Evolutionary conservation across 371 early-diverging fungal species (phyloP).

Genomic region (Syncephalastrum monosporum): DNA sequence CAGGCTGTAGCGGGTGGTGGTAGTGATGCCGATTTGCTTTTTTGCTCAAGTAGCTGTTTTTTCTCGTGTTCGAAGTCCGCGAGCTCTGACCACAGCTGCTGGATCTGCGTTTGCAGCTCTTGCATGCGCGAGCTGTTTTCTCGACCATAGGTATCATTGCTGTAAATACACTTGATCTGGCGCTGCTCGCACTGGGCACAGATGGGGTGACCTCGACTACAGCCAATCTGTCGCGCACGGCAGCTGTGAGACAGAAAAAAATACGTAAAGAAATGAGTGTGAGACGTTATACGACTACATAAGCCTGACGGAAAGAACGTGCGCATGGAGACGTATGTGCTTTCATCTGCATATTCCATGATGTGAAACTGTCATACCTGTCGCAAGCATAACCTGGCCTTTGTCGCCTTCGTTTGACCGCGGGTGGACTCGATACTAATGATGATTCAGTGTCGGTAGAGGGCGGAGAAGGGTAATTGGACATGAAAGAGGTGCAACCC

Average conservation of each 20-base stretch:
- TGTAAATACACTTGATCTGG: constrained; percentile 26
- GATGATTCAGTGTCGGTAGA: no score
- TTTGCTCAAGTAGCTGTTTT: background rate
- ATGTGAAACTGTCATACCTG: constrained; percentile 17
- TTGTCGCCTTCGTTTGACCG: constrained; percentile 26
- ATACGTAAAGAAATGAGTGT: background rate
- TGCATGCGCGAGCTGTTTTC: constrained; percentile 31
- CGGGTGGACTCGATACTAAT: constrained; percentile 2
- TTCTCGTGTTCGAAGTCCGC: background rate
- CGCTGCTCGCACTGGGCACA: constrained; percentile 31
- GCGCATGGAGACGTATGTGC: background rate
- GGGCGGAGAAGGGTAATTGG: no score
- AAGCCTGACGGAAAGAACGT: background rate
- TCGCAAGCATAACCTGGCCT: constrained; percentile 39
- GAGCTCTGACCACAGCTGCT: constrained; percentile 13
- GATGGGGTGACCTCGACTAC: constrained; percentile 30
- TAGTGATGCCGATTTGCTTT: background rate
- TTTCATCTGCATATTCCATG: background rate
- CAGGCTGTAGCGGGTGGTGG: background rate
- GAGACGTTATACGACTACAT: background rate
- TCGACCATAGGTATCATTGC: constrained; percentile 21
- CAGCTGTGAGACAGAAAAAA: constrained; percentile 19
- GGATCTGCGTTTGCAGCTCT: constrained; percentile 22
- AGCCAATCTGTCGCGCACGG: constrained; percentile 34
- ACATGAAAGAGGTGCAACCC: no score